A percentile compares a stretch with the other conserved stretches of the same genome.
Evolutionary conservation across 2,329 filamentous ascomycete species (phyloP).

Genomic region (Pseudogymnoascus sp.): DNA sequence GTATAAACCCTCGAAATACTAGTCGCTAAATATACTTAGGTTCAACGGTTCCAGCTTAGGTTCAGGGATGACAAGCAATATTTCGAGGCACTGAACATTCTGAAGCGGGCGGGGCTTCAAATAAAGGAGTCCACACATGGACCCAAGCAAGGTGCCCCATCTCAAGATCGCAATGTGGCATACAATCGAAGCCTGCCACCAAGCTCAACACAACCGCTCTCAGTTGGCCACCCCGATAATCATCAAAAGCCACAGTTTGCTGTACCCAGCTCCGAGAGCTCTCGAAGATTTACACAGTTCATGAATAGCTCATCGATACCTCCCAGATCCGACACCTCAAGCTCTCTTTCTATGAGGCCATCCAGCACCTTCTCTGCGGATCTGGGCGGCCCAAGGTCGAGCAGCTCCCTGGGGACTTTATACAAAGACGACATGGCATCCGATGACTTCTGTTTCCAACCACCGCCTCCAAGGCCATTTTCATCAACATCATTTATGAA

Average conservation of each 20-base stretch:
- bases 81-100: conserved; percentile 22
- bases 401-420: background rate
- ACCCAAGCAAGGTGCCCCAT: conserved; percentile 13
- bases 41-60: conserved; percentile 39
- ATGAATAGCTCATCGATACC: background rate
- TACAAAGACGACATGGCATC: background rate
- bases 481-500: background rate
- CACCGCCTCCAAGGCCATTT: conserved; percentile 18
- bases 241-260: background rate
- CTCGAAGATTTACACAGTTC: background rate
- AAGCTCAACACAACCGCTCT: background rate
- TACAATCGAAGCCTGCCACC: background rate
- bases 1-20: background rate
- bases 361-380: background rate
- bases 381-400: background rate
- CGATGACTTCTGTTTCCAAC: conserved; percentile 13
- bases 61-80: conserved; percentile 36
- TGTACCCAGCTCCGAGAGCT: background rate
- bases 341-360: background rate
- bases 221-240: background rate
- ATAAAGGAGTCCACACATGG: conserved; percentile 22
- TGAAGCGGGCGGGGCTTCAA: conserved; percentile 31
- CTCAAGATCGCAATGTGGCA: background rate
- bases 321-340: conserved; percentile 2
- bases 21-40: conserved; percentile 25